Conservation (phyloP, 257 asterid genomes). For the Solanum gandarillasii region DNA sequence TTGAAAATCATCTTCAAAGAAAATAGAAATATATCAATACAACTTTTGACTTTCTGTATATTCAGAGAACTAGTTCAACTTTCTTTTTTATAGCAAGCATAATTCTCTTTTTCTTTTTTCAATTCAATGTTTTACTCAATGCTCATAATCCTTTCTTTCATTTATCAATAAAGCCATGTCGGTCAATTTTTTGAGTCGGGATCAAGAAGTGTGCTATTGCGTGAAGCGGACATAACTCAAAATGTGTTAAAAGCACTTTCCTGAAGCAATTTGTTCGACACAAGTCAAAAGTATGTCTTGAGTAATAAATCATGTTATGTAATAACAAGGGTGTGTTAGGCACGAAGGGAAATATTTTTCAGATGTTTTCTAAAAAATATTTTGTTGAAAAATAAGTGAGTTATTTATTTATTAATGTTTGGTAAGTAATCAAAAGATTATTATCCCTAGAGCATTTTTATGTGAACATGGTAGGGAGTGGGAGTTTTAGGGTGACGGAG, state of each 20-base stretch:
- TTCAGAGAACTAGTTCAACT: background rate
- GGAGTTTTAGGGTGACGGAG: background rate
- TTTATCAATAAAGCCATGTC: background rate
- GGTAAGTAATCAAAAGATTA: background rate
- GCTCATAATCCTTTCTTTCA: background rate
- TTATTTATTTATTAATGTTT: no score
- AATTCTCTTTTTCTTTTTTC: no score
- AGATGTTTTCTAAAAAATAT: no score
- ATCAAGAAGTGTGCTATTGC: background rate
- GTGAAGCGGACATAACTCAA: background rate
- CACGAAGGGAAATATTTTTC: background rate
- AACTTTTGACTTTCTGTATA: background rate
- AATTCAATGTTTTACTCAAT: rapidly evolving
- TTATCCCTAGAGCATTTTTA: background rate
- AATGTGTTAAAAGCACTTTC: background rate
- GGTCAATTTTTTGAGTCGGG: background rate
- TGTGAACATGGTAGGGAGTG: background rate
- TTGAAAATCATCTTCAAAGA: background rate
- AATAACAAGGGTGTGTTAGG: background rate
- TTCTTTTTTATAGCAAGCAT: background rate
- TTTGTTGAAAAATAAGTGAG: background rate
- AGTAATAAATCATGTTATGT: background rate
- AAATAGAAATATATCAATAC: background rate
- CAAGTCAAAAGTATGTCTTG: background rate
- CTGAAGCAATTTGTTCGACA: background rate